Percentiles rank a stretch among this genome's conserved stretches.
Conservation (phyloP, 345 rosid species). For the Camelina neglecta region DNA sequence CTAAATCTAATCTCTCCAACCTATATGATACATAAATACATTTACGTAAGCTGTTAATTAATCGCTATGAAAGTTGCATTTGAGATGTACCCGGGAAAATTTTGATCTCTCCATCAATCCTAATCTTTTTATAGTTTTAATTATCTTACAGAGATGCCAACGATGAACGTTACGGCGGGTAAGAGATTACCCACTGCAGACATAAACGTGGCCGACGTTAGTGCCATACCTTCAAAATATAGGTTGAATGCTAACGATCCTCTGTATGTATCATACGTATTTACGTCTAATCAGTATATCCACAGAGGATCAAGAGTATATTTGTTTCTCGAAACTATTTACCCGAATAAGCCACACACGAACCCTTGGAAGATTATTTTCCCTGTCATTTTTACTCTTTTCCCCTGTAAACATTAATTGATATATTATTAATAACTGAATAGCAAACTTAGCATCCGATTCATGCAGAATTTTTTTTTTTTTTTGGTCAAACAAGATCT, state of each 20-base stretch:
- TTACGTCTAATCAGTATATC: background rate
- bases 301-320: too few species aligned
- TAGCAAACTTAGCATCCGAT: too few species aligned
- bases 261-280: slow-evolving; percentile 39
- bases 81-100: too few species aligned
- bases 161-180: slow-evolving; percentile 55
- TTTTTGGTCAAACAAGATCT: too few species aligned
- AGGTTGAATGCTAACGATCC: slow-evolving; percentile 51
- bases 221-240: slow-evolving; percentile 47
- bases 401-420: slow-evolving; percentile 17
- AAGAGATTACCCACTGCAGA: slow-evolving; percentile 52
- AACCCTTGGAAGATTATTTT: slow-evolving; percentile 49
- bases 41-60: background rate
- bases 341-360: slow-evolving; percentile 59
- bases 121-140: too few species aligned
- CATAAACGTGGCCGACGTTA: slow-evolving; percentile 54
- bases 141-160: slow-evolving; percentile 43
- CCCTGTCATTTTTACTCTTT: slow-evolving; percentile 51
- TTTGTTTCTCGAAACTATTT: background rate
- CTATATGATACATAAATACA: slow-evolving; percentile 38
- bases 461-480: too few species aligned
- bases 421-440: background rate
- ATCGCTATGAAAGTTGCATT: too few species aligned
- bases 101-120: too few species aligned
- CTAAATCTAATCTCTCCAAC: slow-evolving; percentile 52